Evolutionary conservation across 2,329 filamentous ascomycete genomes (phyloP), one percentile per base, ranked within the genome.

Genomic region (Neobulgaria alba): DNA sequence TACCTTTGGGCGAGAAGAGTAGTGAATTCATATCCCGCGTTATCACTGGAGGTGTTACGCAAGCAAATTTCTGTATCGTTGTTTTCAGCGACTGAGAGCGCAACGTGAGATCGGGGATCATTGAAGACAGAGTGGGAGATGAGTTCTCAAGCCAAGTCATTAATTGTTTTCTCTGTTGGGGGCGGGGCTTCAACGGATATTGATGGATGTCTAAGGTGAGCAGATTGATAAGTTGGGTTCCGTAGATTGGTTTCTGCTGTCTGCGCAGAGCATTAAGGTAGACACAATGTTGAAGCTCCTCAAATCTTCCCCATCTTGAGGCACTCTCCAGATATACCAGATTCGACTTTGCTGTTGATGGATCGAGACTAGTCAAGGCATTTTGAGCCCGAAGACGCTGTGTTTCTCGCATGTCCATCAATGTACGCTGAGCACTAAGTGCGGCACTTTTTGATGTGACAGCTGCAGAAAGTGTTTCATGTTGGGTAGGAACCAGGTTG

Each of bases 31-130:
- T 69, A 49, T 93, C 87, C 20, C 82, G 76, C 0, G 88, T 87
- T 3, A 94, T 79, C 10, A 87, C 90, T 1, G 86, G 81, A 2
- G 92, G 92, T 0, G 92, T 96, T 23, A 95, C 79, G 54, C 90
- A 98, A 1, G 85, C 86, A 56, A 95, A 98, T 58, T 90, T 86
- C 48, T 84, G 79, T 39, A 98, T 81, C 2, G 75, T 79, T 0
- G 77, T 78, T 54, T 90, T 81, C 63, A 94, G 71, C 1, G 88
- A 80, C 17, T 88, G 80, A 54, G 86, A 74, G 30, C 82, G 73
- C 1, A 94, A 61, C 0, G 80, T 87, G 14, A 80, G 77, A 26
- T 26, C 23, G 7, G 23, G 23, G n/a, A 92, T 76, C 64, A 92
- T 76, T 3, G 74, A 68, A 29, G 69, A 68, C 36, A 89, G 66